Evolutionary conservation across 176 grass and related monocot species (phyloP).

Genomic region (Elaeis guineensis): DNA sequence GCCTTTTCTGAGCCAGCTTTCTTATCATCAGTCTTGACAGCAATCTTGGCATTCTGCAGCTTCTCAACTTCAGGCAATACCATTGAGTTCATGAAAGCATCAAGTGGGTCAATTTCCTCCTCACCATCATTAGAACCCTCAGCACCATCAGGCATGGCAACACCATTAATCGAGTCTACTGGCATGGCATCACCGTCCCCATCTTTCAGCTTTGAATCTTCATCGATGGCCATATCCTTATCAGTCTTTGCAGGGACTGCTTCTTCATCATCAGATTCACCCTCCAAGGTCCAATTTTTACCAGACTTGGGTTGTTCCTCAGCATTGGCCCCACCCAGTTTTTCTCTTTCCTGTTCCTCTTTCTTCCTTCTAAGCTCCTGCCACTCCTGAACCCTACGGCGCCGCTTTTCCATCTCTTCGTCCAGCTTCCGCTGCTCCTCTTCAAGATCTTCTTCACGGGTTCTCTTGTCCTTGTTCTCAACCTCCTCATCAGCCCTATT

Average conservation of each 20-base stretch:
- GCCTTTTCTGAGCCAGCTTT: conserved; percentile 22
- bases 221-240: conserved; percentile 34
- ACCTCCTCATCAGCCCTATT: conserved; percentile 33
- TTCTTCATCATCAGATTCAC: conserved; percentile 86
- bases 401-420: conserved; percentile 84
- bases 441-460: conserved; percentile 65
- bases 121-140: conserved; percentile 38
- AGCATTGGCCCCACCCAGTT: neutral
- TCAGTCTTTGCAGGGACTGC: conserved; percentile 8
- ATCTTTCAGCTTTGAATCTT: conserved; percentile 10
- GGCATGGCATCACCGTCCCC: conserved; percentile 22
- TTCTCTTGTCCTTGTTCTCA: conserved; percentile 27
- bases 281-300: conserved; percentile 97
- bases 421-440: conserved; percentile 80
- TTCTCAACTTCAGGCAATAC: conserved; percentile 85
- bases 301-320: conserved; percentile 21
- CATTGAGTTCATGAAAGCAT: conserved; percentile 92
- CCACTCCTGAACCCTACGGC: conserved; percentile 88
- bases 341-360: conserved; percentile 27
- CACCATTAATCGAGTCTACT: conserved; percentile 37
- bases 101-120: conserved; percentile 83
- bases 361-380: conserved; percentile 70
- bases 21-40: conserved; percentile 18
- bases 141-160: conserved; percentile 13
- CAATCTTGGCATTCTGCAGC: conserved; percentile 36